phyloP scores from a whole-genome alignment of 768 basidiomycete genomes.

The Russula virescens region DNA sequence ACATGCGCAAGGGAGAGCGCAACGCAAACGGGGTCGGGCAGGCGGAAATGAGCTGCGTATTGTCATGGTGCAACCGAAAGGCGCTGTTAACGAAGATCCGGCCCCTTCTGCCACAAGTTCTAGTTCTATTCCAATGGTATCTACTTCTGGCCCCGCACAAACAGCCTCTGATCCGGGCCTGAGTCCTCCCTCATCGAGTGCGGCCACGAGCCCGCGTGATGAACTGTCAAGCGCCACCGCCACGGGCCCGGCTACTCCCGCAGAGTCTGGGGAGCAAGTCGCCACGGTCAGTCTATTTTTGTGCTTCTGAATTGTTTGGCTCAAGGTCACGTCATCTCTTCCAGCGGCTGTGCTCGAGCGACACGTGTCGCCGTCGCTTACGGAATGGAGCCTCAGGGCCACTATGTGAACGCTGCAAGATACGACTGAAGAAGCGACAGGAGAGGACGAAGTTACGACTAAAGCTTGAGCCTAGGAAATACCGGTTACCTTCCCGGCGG shows the following conservation, averaged over 20 bases:
- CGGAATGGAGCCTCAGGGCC: slow-evolving; percentile 27
- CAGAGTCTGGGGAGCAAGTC: background rate
- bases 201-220: background rate
- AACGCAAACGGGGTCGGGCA: slow-evolving; percentile 6
- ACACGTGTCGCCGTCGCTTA: slow-evolving; percentile 37
- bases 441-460: slow-evolving; percentile 40
- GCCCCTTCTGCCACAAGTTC: background rate
- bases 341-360: slow-evolving; percentile 31
- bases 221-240: background rate
- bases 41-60: slow-evolving; percentile 9
- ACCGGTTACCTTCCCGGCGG: background rate
- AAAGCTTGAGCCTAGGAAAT: slow-evolving; percentile 37
- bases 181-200: background rate
- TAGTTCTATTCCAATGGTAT: background rate
- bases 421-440: slow-evolving; percentile 42
- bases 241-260: background rate
- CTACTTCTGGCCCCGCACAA: background rate
- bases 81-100: background rate
- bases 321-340: background rate
- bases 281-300: slow-evolving; percentile 4
- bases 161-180: background rate
- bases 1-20: slow-evolving; percentile 4
- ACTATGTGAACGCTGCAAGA: slow-evolving; percentile 42
- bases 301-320: background rate
- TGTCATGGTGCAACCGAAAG: slow-evolving; percentile 17